Base-by-base conservation (phyloP, 2,329 filamentous ascomycete genomes). In the Paramyrothecium roridum region DNA sequence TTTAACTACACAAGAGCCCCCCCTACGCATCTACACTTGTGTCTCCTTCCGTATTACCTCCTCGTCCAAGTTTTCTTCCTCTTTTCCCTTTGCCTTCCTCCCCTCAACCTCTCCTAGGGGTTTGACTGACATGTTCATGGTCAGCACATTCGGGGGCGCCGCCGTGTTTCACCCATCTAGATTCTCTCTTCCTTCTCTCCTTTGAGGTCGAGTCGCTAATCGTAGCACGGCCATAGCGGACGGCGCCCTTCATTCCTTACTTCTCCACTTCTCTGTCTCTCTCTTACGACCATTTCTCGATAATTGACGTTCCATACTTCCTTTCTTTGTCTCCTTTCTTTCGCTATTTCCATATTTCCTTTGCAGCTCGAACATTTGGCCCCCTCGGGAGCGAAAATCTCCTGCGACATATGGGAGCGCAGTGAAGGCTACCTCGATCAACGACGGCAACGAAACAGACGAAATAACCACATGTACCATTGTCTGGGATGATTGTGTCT, bases 91-190 rank as follows among this genome's bases (percentile, higher is more conserved):
- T 43, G n/a, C 37, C 37, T 17, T 6, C 37, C 37, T 19, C 12
- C 13, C 13, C n/a, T 19, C n/a, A 4, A 43, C n/a, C 37, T 43
- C 13, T 17, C n/a, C 12, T 43, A 13, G 37, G 37, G 3, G 13
- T 17, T 43, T 19, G 37, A 43, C 37, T 19, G 37, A 43, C n/a
- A 43, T 43, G 37, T 43, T 19, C 37, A 43, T 43, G 37, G 37
- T 43, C 37, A 13, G 37, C 48, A 55, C 55, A 34, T 48, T 40
- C 54, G 48, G 52, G 51, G 56, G 56, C 56, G 56, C 56, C 54
- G 52, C 49, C 51, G 52, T 57, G 56, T 54, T 57, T 59, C 59
- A 59, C 56, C 59, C 62, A 60, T 56, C 51, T n/a, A n/a, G 56
- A n/a, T 45, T 58, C 52, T 58, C 57, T 61, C 61, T 10, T 30